Base-by-base conservation (phyloP, 768 basidiomycete genomes). In the Boletellus ananiceps region DNA sequence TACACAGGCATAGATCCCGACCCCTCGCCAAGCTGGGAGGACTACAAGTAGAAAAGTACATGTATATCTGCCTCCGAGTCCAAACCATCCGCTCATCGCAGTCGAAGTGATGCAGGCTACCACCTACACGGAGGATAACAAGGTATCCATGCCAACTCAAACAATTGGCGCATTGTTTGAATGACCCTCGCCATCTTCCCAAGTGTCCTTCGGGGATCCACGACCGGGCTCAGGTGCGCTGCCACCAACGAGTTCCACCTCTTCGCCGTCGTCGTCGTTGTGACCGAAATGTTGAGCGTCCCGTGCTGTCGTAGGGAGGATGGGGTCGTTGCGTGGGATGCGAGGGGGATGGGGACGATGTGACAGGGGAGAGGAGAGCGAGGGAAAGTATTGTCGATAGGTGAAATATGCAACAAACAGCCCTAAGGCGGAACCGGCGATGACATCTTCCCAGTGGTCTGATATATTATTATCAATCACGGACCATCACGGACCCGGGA, bases 381-480 rank as follows among this genome's bases (percentile, higher is more conserved):
- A 71, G 16, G 86, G 88, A 59, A 86, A 93, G 67, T 92, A 91
- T 61, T 89, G 89, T 37, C 87, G 81, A 67, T 94, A 94, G 14
- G 79, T 66, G 57, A 92, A 86, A 69, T 79, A 86, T 15, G 90
- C 74, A 49, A 88, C 70, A 39, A 76, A 62, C 15, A 87, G 71
- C 12, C 94, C 95, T 8, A 97, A 72, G 25, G 85, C 46, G 3
- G 83, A 78, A 5, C 94, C 93, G 2, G 88, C 81, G 8, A 91
- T 61, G 37, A 96, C 88, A 57, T 99, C 95, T 5, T 91, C 83
- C 88, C 90, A 93, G 65, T 95, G 92, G 67, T 95, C 88, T 91
- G 53, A 29, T 32, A 41, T 49, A 46, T 8, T 32, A 18, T 18
- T 15, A 23, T 46, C 44, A 47, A 43, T 43, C 18, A 52, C 50